These are phyloP conservation scores for Ceratocystis albifundus DNA, from an alignment of 2,329 filamentous ascomycete genomes.

Conservation along the genomic window DNA sequence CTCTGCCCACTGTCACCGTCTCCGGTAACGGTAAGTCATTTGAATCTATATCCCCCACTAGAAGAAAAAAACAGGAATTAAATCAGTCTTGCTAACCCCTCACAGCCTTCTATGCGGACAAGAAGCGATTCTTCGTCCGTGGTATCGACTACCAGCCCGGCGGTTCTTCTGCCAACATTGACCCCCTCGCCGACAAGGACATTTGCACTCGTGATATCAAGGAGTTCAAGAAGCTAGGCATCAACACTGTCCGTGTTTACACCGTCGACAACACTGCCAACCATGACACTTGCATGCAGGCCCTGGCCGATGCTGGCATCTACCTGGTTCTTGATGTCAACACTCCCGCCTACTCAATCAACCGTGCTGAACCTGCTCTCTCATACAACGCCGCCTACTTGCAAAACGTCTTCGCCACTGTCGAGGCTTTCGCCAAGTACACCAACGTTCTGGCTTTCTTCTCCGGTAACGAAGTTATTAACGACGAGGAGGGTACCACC, in stretches of 20 bases:
- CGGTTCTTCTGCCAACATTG: slow-evolving; percentile 44
- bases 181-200: slow-evolving; percentile 61
- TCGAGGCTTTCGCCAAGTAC: slow-evolving; percentile 74
- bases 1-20: slow-evolving; percentile 40
- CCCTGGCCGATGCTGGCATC: slow-evolving; percentile 71
- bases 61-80: not conserved
- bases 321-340: slow-evolving; percentile 89
- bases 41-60: not conserved
- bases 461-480: slow-evolving; percentile 71
- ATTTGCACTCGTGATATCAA: slow-evolving; percentile 68
- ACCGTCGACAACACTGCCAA: slow-evolving; percentile 73
- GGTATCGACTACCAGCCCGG: slow-evolving; percentile 54
- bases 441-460: slow-evolving; percentile 80
- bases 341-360: slow-evolving; percentile 78
- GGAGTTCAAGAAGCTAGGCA: slow-evolving; percentile 71
- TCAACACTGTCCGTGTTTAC: slow-evolving; percentile 90
- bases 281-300: slow-evolving; percentile 78
- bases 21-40: slow-evolving; percentile 44
- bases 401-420: slow-evolving; percentile 72
- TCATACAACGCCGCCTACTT: slow-evolving; percentile 86
- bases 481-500: slow-evolving; percentile 52
- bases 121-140: slow-evolving; percentile 46
- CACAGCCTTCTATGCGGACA: slow-evolving; percentile 44
- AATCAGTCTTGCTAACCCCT: slow-evolving; percentile 1
- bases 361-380: slow-evolving; percentile 51